Percentiles rank a stretch among this genome's conserved stretches.
Conservation (phyloP, 352 stramenopile genomes). For the Globisporangium ultimum region DNA sequence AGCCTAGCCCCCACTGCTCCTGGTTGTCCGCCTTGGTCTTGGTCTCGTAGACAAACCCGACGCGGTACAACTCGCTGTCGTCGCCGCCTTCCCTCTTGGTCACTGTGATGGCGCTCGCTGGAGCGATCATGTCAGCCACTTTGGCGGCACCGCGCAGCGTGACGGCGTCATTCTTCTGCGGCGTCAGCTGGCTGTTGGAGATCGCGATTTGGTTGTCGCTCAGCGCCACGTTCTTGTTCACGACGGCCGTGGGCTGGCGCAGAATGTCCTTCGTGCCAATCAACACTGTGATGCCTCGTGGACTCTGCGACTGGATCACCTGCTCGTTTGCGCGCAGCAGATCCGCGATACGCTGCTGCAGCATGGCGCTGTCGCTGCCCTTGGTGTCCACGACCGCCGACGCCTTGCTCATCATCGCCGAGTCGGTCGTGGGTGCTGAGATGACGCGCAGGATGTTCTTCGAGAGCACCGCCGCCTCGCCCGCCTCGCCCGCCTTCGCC, state of each 20-base stretch:
- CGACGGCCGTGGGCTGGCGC: constrained; percentile 18
- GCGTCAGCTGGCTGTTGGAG: neutral
- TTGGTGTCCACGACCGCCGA: too few relatives aligned
- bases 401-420: too few relatives aligned
- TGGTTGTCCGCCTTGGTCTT: constrained; percentile 5
- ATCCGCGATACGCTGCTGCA: too few relatives aligned
- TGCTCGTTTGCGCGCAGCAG: too few relatives aligned
- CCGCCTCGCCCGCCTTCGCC: too few relatives aligned
- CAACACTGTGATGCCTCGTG: too few relatives aligned
- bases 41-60: constrained; percentile 2
- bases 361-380: too few relatives aligned
- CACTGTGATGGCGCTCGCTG: neutral
- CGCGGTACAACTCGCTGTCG: neutral
- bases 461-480: too few relatives aligned
- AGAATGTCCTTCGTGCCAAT: constrained; percentile 9
- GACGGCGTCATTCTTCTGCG: neutral
- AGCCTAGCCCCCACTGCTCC: constrained; percentile 9
- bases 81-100: neutral
- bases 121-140: neutral
- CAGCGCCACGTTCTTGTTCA: constrained; percentile 28
- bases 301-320: too few relatives aligned
- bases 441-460: too few relatives aligned
- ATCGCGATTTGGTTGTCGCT: constrained; percentile 20
- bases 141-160: neutral
- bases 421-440: too few relatives aligned